Base-by-base conservation (phyloP, 768 basidiomycete species). In the Termitomyces sp. region DNA sequence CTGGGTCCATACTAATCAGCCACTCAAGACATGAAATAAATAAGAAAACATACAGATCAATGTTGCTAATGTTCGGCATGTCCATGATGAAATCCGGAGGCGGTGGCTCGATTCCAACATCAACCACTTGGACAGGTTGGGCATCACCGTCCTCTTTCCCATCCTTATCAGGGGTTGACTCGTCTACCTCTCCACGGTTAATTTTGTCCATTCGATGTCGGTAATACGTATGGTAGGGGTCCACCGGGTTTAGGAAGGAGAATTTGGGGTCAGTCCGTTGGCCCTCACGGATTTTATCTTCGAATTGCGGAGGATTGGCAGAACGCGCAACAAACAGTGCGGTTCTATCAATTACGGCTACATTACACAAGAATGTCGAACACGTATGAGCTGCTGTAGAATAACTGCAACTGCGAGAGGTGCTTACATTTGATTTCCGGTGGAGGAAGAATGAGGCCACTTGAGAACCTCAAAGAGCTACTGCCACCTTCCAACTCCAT, bases 151-250 rank as follows among this genome's bases (percentile, higher is more conserved):
- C 74, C 2, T 57, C 68, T 50, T 78, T 75, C 33, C 67, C 75
- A 15, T 77, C 78, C 64, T 80, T 83, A 28, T 75, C 75, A 28
- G 73, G 70, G 0, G 75, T 61, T 1, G 67, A 64, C 31, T 88
- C 90, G 40, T 91, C 91, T 14, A 82, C 66, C 66, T 91, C 89
- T 19, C 93, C 94, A 7, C 83, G 83, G 52, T 82, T 74, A 60
- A 94, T 83, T 68, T 85, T 86, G 48, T 94, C 91, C 75, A 96
- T 84, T 67, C 89, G 85, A 77, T 95, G 85, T 68, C 91, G 86
- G 69, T 99, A 99, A 75, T 99, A 98, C 59, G 91, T 91, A 86
- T 98, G 93, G 76, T 97, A 99, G 62, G 97, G 93, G 79, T 99
- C 97, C 49, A 84, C 84, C 60, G 92, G 87, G 76, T 96, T 96